Evolutionary conservation across 352 stramenopile genomes (phyloP), one percentile per base, ranked within the genome.

Genomic region (Globisporangium uncinulatum): DNA sequence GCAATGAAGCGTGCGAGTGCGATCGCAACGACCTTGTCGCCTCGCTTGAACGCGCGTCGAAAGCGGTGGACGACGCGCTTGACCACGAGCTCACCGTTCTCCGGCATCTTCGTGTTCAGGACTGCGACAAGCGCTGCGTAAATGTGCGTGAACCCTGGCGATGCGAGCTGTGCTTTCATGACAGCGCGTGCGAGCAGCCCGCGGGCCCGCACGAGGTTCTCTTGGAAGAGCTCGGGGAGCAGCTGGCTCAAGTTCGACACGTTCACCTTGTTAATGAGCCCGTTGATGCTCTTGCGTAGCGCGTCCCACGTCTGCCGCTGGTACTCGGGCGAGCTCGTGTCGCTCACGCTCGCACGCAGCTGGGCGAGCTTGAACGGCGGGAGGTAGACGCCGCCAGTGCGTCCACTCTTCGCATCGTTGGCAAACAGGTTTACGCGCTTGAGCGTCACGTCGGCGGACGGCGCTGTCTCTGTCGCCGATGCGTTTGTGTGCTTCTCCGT

Each of bases 21-120:
- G 19, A 98, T 97, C 8, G 95, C 95, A 0, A 94, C 78, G 7
- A 97, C 86, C 65, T 99, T 98, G 73, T 99, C 97, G 11, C 92
- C 79, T n/a, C 95, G 79, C 70, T 98, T 95, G 65, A 98, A 99
- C n/a, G 91, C 80, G 9, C 90, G 79, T 2, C 97, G 90, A 71
- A 99, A 99, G 21, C 85, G 76, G 43, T 97, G 83, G 32, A 99
- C 92, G 1, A 98, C 83, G 39, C 97, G 78, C 57, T 95, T 95
- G 21, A 98, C 62, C 19, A 98, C 56, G 3, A 98, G 74, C 61
- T 99, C 97, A 31, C 97, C 97, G 50, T 97, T 96, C 68, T 99
- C 96, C 0, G 97, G 97, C 48, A 99, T 86, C 66, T 99, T 99
- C 1, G 96, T 99, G 76, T 99, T 99, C 47, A 99, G 65, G n/a